Percentiles rank a stretch among this genome's conserved stretches.
These are phyloP conservation scores for Pythium vanterpoolii DNA, from an alignment of 352 stramenopile species.

Conservation along the genomic window DNA sequence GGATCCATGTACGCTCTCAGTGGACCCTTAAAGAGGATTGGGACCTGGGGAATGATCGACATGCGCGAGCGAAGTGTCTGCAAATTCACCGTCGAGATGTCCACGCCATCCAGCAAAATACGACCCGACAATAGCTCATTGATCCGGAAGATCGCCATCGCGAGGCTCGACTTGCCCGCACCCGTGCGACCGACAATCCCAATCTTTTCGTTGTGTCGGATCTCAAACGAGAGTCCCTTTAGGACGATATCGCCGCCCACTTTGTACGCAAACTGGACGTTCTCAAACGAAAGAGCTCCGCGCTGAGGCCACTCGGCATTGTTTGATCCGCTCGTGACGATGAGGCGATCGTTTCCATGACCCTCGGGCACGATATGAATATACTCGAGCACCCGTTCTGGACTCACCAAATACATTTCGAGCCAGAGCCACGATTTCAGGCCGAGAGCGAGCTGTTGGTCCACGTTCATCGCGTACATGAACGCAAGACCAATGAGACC, in stretches of 20 bases:
- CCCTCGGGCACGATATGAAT: constrained; percentile 29
- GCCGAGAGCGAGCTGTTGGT: constrained; percentile 66
- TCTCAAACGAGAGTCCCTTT: constrained; percentile 42
- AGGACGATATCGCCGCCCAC: constrained; percentile 39
- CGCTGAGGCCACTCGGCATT: constrained; percentile 53
- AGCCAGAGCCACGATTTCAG: constrained; percentile 44
- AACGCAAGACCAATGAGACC: constrained; percentile 86
- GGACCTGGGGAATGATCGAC: constrained; percentile 71
- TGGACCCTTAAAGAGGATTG: constrained; percentile 88
- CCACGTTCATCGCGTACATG: constrained; percentile 83
- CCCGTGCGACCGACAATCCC: constrained; percentile 45
- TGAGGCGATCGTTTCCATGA: constrained; percentile 1
- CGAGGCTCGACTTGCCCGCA: constrained; percentile 15
- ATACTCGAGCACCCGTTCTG: constrained; percentile 54
- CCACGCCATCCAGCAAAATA: constrained; percentile 38
- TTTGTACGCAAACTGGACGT: constrained; percentile 83
- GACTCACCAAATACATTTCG: constrained; percentile 56
- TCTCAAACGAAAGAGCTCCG: constrained; percentile 69
- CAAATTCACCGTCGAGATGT: constrained; percentile 33
- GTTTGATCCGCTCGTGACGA: constrained; percentile 14
- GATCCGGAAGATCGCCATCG: constrained; percentile 18
- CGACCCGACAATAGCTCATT: constrained; percentile 45
- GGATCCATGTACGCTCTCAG: constrained; percentile 89
- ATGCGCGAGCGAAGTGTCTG: constrained; percentile 22
- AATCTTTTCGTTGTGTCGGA: constrained; percentile 55